phyloP scores from a whole-genome alignment of 495 filamentous ascomycete species.

The Lepidopterella palustris region DNA sequence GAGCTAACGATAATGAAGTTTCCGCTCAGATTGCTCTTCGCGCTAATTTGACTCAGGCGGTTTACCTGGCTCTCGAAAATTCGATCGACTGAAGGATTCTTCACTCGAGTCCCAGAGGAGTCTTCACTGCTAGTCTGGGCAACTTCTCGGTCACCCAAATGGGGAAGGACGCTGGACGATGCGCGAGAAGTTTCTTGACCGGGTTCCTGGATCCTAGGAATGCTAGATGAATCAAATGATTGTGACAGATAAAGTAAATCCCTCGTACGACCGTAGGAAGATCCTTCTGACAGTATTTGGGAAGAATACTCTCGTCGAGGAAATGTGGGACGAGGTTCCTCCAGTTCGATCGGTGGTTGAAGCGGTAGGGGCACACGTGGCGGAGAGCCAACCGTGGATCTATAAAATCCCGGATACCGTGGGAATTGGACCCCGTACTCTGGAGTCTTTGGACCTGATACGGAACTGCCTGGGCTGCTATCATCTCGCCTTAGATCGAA shows the following conservation, averaged over 20 bases:
- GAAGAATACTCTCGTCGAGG: conserved; percentile 4
- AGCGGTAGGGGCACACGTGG: conserved; percentile 15
- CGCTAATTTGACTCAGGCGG: conserved; percentile 9
- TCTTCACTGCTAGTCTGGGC: neutral
- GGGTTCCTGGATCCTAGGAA: neutral
- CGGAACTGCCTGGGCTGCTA: neutral
- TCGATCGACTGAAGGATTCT: neutral
- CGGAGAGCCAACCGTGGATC: conserved; percentile 1
- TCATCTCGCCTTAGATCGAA: conserved; percentile 7
- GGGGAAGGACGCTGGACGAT: neutral
- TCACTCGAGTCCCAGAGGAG: neutral
- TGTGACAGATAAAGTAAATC: conserved; percentile 23
- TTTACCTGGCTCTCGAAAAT: neutral
- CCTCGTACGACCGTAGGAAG: conserved; percentile 34
- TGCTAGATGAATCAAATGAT: neutral
- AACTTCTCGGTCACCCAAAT: neutral
- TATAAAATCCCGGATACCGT: neutral
- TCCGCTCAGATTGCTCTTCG: conserved; percentile 10
- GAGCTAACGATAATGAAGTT: conserved; percentile 7
- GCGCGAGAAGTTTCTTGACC: neutral
- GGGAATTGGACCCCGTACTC: neutral
- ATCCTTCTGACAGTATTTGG: conserved; percentile 20
- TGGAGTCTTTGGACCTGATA: neutral
- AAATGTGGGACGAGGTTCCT: conserved; percentile 3
- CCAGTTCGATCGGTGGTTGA: conserved; percentile 16